Evolutionary conservation across 2,329 filamentous ascomycete species (phyloP), one percentile per base, ranked within the genome.

Genomic region (Colletotrichum sp.): DNA sequence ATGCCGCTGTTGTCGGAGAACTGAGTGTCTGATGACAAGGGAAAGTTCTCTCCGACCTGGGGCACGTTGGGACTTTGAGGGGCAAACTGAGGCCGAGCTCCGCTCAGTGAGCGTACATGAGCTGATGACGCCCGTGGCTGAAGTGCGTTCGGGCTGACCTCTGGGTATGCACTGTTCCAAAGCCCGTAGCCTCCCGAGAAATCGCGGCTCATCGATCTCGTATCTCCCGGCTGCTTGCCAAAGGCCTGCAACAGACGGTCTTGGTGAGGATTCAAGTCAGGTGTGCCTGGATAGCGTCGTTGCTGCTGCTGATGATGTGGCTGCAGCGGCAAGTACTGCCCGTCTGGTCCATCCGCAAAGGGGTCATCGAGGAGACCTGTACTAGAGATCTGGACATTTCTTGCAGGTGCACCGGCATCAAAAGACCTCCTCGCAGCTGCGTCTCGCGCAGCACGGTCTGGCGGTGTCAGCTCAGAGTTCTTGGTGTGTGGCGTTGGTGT

Each of bases 1-100:
- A 90, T 76, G 75, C 87, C 89, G 78, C 88, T 90, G 2, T 83
- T 81, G 69, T 89, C 83, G 16, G 88, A 87, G 75, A 90, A 90
- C 8, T 76, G 78, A 16, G 80, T 81, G 8, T 79, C 74, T 7
- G 79, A 78, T 2, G 84, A 84, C 65, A 31, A 73, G 73, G 43
- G 66, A 31, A 71, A 54, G 55, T 54, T 77, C 70, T 62, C 63
- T 43, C 12, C 67, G 43, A 74, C 76, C 78, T 65, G 78, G 71
- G n/a, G 76, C 76, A 66, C 67, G 63, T 31, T 77, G 74, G 59
- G 79, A 76, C 58, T 62, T 13, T 69, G 65, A 11, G 34, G 58
- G 6, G 43, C 43, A 71, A 24, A 65, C 18, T 66, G 58, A 13
- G 34, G 64, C 21, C 66, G 47, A 54, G 80, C 82, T 13, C 58